Evolutionary conservation across 106 monocot species (phyloP), one percentile per base, ranked within the genome.

Genomic region (Acorus calamus): DNA sequence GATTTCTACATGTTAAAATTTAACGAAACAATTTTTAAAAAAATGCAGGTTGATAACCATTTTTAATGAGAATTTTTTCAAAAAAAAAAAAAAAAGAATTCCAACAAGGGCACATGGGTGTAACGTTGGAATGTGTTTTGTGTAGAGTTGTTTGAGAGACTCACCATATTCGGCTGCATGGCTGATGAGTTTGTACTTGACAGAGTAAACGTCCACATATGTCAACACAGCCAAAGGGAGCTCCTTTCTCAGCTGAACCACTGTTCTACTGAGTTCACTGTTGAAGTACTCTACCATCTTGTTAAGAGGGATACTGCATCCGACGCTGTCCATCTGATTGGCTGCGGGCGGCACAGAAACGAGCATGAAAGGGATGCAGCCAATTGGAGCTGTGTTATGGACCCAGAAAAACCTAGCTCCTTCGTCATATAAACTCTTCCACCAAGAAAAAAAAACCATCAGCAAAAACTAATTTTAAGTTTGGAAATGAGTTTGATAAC

Each of bases 301-400:
- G 41, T 91, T 91, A 74, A 85, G 85, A 3, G 76, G 68, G 49
- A 52, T 52, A 9, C 80, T 85, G 14, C 96, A 96, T 5, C 90
- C 90, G 47, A 48, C 11, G 3, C 4, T 8, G 44, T 96, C 90
- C 3, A 83, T 65, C 45, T 80, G 55, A 6, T 65, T 6, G 2
- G 76, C 79, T 3, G 44, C 46, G 12, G 4, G 28, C 0, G 28
- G 0, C 78, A 74, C 4, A 83, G 14, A 4, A 0, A 76, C 85
- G 10, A 85, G 49, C 4, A 91, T 65, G 46, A 87, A 91, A 0
- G 96, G 80, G 3, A 96, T 78, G 70, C 96, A 91, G 14, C 96
- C 96, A 13, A 91, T 76, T 1, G 96, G 96, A n/a, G 87, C 87
- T 0, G 96, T 91, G 72, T 85, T 91, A 76, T 96, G 96, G 53